phyloP scores from a whole-genome alignment of 1,284 basidiomycete genomes.

The Moesziomyces globuligerus region DNA sequence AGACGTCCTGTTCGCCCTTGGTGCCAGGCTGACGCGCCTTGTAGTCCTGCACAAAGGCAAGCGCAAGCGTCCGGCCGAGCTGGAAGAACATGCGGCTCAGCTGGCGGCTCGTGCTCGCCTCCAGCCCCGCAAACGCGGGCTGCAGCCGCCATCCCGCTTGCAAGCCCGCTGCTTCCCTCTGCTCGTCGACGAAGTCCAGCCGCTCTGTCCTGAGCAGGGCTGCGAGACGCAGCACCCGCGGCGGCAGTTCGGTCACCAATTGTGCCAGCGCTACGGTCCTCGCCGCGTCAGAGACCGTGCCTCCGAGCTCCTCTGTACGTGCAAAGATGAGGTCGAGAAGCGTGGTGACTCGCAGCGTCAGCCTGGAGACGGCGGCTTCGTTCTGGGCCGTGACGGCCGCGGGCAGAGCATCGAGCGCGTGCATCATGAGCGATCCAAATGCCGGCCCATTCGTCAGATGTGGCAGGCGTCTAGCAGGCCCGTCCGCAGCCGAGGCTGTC shows the following conservation, averaged over 20 bases:
- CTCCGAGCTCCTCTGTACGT: not conserved
- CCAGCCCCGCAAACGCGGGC: slow-evolving; percentile 13
- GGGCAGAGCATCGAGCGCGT: slow-evolving; percentile 16
- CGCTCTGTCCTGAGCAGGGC: slow-evolving; percentile 14
- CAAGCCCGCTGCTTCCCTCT: not conserved
- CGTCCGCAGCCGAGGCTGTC: not conserved
- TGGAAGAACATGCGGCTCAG: slow-evolving; percentile 22
- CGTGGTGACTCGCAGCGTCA: slow-evolving; percentile 19
- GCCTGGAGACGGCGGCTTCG: slow-evolving; percentile 21
- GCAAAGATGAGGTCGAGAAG: slow-evolving; percentile 5
- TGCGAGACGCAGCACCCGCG: not conserved
- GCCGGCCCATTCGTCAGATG: slow-evolving; percentile 1
- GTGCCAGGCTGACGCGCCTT: not conserved
- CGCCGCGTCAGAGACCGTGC: not conserved
- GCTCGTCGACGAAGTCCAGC: slow-evolving; percentile 12
- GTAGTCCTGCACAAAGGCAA: slow-evolving; percentile 11
- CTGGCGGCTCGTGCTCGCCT: slow-evolving; percentile 17
- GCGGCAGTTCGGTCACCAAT: slow-evolving; percentile 14
- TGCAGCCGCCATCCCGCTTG: slow-evolving; percentile 20
- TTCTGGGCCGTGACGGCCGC: slow-evolving; percentile 10
- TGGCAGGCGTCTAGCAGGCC: no score
- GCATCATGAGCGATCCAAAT: slow-evolving; percentile 15
- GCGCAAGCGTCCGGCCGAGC: slow-evolving; percentile 18
- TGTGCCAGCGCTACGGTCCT: slow-evolving; percentile 1
- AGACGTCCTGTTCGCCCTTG: slow-evolving; percentile 6